A percentile compares a stretch with the other conserved stretches of the same genome.
Evolutionary conservation across 2,329 filamentous ascomycete genomes (phyloP).

Genomic region (Diaporthe humulicola): DNA sequence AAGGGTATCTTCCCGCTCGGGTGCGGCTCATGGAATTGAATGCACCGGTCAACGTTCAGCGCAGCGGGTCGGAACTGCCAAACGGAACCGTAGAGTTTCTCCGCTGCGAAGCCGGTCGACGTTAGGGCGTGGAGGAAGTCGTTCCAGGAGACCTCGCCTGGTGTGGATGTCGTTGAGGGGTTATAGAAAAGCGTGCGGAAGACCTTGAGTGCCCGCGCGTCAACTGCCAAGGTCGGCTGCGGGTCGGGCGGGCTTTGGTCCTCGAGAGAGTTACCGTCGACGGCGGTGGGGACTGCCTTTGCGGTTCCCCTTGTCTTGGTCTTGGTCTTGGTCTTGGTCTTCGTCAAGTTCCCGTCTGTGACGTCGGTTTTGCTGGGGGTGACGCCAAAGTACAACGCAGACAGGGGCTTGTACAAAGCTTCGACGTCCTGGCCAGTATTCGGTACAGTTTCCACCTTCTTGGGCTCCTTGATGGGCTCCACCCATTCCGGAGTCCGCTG

Average conservation of each 20-base stretch:
- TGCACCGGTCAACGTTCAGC: slow-evolving; percentile 59
- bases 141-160: slow-evolving; percentile 64
- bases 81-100: slow-evolving; percentile 72
- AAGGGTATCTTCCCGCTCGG: slow-evolving; percentile 65
- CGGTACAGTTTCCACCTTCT: neutral
- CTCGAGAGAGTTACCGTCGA: neutral
- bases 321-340: slow-evolving; percentile 42
- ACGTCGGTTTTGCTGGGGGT: neutral
- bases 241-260: neutral
- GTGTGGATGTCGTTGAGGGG: slow-evolving; percentile 48
- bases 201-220: slow-evolving; percentile 50
- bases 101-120: slow-evolving; percentile 60
- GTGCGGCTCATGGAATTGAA: slow-evolving; percentile 74
- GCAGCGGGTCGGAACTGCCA: slow-evolving; percentile 68
- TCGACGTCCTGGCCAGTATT: neutral
- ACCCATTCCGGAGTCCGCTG: slow-evolving; percentile 64
- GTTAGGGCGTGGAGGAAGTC: slow-evolving; percentile 68
- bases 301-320: slow-evolving; percentile 43
- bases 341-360: neutral
- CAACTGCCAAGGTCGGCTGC: slow-evolving; percentile 43
- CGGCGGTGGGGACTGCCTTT: neutral
- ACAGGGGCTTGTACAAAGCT: slow-evolving; percentile 43
- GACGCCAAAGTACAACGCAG: slow-evolving; percentile 43
- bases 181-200: slow-evolving; percentile 58
- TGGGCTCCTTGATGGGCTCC: slow-evolving; percentile 47